These are phyloP conservation scores for Cytospora piceae DNA, from an alignment of 2,329 filamentous ascomycete species.

Conservation along the genomic window DNA sequence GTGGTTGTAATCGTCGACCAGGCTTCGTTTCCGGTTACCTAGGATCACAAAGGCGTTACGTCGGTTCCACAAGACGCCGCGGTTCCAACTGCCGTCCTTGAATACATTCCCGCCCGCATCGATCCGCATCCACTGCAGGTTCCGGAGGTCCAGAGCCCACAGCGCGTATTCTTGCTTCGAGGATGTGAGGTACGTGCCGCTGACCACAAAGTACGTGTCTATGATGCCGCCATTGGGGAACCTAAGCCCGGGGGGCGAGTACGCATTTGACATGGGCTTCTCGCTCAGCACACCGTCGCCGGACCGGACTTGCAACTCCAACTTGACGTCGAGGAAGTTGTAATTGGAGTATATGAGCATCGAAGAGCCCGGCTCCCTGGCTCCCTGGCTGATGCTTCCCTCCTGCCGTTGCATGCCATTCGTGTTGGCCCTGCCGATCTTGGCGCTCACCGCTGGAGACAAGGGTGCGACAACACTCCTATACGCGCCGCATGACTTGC, in stretches of 20 bases:
- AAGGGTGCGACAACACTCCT: conserved; percentile 91
- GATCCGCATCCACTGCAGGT: conserved; percentile 91
- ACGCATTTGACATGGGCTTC: conserved; percentile 83
- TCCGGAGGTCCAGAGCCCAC: conserved; percentile 90
- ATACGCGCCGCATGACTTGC: conserved; percentile 94
- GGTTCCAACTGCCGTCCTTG: conserved; percentile 96
- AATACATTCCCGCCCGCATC: conserved; percentile 94
- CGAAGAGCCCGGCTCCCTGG: conserved; percentile 62
- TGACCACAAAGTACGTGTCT: conserved; percentile 95
- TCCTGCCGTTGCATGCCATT: conserved; percentile 48
- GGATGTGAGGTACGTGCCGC: conserved; percentile 94
- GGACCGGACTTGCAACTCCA: conserved; percentile 87
- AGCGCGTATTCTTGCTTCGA: conserved; percentile 98
- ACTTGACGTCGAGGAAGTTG: conserved; percentile 95
- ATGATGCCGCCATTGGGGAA: conserved; percentile 97
- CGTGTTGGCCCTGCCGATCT: conserved; percentile 65
- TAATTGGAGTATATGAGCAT: conserved; percentile 99
- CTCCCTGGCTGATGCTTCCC: conserved; percentile 55
- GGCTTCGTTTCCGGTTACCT: conserved; percentile 87
- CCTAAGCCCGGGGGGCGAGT: conserved; percentile 87
- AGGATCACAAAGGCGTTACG: conserved; percentile 95
- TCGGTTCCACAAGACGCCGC: conserved; percentile 89
- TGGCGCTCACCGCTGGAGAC: conserved; percentile 64
- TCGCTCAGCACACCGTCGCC: conserved; percentile 84
- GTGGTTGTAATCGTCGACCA: conserved; percentile 98